Evolutionary conservation across 106 monocot species (phyloP), one percentile per base, ranked within the genome.

Genomic region (Allium sativum): DNA sequence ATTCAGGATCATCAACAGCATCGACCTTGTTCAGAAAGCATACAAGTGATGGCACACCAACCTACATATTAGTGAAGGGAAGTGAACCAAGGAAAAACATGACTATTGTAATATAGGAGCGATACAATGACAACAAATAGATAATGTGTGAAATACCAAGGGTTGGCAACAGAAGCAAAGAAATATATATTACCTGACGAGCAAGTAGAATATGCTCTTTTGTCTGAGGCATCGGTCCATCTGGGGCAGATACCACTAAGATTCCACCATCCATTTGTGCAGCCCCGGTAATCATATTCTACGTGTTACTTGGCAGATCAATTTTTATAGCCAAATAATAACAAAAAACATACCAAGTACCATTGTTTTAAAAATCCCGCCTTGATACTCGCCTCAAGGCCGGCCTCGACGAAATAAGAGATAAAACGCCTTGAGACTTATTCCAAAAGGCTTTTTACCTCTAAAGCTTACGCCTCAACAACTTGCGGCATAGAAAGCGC

Each of bases 11-110:
- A 79, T 95, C 95, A 66, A 90, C 90, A 68, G 87, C 90, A 78
- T 95, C 95, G 68, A 95, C 95, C 67, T 95, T 95, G 52, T 95
- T 95, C 21, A 95, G 70, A 68, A 95, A 95, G 70, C 95, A 95
- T 7, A 95, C 95, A 68, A 94, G 81, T 41, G 95, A 95, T 70
- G 95, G 90, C 54, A 95, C 95, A 65, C 95, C 95, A 59, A 95
- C 95, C 95, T 95, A 72, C 42, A 31, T 1, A 6, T 50, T 50
- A 3, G 13, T 50, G 48, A 57, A 11, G 4, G 14, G 50, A 45
- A 18, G 6, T 43, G 14, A 46, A 20, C 16, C 3, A 15, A 42
- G 10, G 45, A 53, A 55, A 19, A 12, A 15, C 43, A 21, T 20
- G 0, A 31, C 1, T 31, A 31, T 0, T 31, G 31, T 31, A 2